Evolutionary conservation across 1,284 basidiomycete species (phyloP).

Genomic region (Ganoderma meredithae): DNA sequence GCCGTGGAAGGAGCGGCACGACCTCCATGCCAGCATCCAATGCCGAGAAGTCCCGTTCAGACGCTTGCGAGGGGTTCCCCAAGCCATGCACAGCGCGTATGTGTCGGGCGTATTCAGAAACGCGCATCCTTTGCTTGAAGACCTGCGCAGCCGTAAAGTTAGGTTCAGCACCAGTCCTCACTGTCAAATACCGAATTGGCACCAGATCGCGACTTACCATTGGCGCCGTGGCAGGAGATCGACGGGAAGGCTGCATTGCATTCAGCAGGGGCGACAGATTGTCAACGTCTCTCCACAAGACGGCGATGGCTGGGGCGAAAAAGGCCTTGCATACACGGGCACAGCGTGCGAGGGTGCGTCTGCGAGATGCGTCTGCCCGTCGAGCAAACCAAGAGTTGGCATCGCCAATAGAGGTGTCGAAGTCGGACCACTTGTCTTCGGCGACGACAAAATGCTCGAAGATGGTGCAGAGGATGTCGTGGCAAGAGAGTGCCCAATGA

Average conservation of each 20-base stretch:
- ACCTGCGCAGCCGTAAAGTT: background rate
- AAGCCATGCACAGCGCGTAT: conserved; percentile 20
- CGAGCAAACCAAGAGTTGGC: conserved; percentile 20
- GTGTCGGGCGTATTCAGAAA: conserved; percentile 21
- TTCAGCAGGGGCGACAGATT: conserved; percentile 16
- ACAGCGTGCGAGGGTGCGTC: conserved; percentile 22
- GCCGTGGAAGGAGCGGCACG: conserved; percentile 13
- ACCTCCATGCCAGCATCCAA: background rate
- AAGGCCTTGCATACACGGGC: conserved; percentile 26
- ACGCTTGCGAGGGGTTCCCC: background rate
- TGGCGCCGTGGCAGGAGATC: background rate
- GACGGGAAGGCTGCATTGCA: background rate
- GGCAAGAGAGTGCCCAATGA: conserved; percentile 18
- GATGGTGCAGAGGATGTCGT: conserved; percentile 26
- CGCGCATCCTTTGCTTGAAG: conserved; percentile 2
- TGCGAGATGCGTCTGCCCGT: background rate
- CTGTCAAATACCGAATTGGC: background rate
- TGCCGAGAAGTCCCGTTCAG: conserved; percentile 1
- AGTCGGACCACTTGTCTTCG: conserved; percentile 24
- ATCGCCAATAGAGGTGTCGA: conserved; percentile 20
- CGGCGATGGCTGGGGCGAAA: conserved; percentile 22
- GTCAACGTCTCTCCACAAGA: conserved; percentile 28
- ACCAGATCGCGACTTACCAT: background rate
- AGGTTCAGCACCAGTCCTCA: background rate
- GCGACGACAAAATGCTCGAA: conserved; percentile 21